phyloP scores from a whole-genome alignment of 2,329 filamentous ascomycete genomes.

The Xylariaceae sp. region DNA sequence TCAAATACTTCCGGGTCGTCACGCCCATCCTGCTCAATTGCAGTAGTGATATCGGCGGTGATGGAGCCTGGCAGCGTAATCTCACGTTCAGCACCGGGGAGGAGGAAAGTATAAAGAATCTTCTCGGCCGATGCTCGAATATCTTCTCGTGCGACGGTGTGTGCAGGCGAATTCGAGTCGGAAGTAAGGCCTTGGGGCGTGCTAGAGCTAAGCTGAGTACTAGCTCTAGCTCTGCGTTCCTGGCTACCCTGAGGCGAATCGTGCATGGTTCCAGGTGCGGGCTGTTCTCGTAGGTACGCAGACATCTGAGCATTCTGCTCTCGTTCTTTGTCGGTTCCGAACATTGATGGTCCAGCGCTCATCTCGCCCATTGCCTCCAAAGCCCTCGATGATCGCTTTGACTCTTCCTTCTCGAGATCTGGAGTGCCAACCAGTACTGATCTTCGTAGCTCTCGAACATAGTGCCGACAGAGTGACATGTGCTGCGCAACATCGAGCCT shows the following conservation, averaged over 20 bases:
- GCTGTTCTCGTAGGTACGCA: slow-evolving; percentile 78
- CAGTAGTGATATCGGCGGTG: slow-evolving; percentile 80
- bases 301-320: slow-evolving; percentile 90
- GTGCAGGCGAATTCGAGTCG: slow-evolving; percentile 81
- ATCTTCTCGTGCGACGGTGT: slow-evolving; percentile 85
- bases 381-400: slow-evolving; percentile 83
- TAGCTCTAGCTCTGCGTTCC: slow-evolving; percentile 51
- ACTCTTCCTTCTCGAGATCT: slow-evolving; percentile 80
- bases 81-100: slow-evolving; percentile 94
- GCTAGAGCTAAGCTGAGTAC: slow-evolving; percentile 64
- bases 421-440: slow-evolving; percentile 94
- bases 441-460: slow-evolving; percentile 91
- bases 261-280: slow-evolving; percentile 54
- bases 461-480: slow-evolving; percentile 96
- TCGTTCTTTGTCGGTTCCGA: slow-evolving; percentile 72
- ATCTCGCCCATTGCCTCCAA: slow-evolving; percentile 76
- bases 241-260: slow-evolving; percentile 61
- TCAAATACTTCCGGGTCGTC: slow-evolving; percentile 98
- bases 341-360: slow-evolving; percentile 65
- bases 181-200: slow-evolving; percentile 67
- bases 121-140: slow-evolving; percentile 94
- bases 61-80: slow-evolving; percentile 91
- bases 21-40: slow-evolving; percentile 88
- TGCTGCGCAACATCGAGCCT: slow-evolving; percentile 99
- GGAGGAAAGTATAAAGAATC: slow-evolving; percentile 96